These are phyloP conservation scores for Fusarium devonianum DNA, from an alignment of 2,329 filamentous ascomycete genomes.

Conservation along the genomic window DNA sequence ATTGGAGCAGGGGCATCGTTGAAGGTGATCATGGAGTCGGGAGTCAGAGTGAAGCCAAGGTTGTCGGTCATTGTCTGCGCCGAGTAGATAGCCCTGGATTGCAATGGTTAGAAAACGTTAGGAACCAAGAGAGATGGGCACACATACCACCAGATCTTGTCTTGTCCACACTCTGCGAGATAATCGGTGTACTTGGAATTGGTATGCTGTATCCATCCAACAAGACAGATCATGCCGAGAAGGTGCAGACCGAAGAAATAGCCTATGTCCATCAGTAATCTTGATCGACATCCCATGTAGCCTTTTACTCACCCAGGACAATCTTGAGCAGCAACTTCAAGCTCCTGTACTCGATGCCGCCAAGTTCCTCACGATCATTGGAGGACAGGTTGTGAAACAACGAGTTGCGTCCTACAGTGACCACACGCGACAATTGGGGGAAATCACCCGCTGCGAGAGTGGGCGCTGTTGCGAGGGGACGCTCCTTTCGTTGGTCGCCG, in stretches of 20 bases:
- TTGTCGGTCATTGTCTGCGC: conserved; percentile 61
- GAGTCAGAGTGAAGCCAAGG: conserved; percentile 61
- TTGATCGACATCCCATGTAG: rapidly evolving
- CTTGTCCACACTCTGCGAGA: conserved; percentile 49
- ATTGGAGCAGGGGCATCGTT: conserved; percentile 53
- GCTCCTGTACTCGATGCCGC: conserved; percentile 60
- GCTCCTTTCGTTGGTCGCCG: conserved; percentile 27
- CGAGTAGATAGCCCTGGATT: conserved; percentile 55
- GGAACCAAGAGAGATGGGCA: too few species aligned
- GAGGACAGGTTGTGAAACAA: conserved; percentile 53
- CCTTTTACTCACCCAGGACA: conserved; percentile 45
- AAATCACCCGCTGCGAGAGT: conserved; percentile 40
- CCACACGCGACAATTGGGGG: conserved; percentile 51
- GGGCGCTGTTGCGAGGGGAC: conserved; percentile 13
- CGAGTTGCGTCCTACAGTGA: conserved; percentile 56
- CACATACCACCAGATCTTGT: conserved; percentile 58
- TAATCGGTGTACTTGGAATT: conserved; percentile 51
- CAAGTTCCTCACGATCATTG: conserved; percentile 53
- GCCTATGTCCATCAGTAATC: conserved; percentile 34
- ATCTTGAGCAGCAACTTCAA: conserved; percentile 59
- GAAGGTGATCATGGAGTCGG: conserved; percentile 61
- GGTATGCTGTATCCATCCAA: conserved; percentile 56
- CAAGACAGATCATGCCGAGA: conserved; percentile 56
- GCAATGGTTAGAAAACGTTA: conserved; percentile 7
- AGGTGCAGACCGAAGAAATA: conserved; percentile 57